Conservation (phyloP, 371 early-diverging fungal genomes). For the Cokeromyces recurvatus region DNA sequence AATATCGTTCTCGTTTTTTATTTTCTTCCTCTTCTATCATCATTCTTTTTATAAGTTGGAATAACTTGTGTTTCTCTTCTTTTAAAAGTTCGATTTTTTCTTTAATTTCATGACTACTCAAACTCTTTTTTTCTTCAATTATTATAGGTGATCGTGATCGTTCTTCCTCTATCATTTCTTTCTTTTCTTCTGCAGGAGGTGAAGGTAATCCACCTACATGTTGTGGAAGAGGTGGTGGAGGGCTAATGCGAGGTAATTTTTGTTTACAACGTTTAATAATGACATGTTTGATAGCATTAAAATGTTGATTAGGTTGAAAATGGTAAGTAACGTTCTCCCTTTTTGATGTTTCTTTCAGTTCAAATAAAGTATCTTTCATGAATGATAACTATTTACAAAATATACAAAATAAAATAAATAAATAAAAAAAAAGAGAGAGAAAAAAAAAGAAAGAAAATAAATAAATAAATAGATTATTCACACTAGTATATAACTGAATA, state of each 20-base stretch:
- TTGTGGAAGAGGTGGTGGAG: background rate
- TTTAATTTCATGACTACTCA: constrained; percentile 7
- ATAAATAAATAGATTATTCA: too few relatives aligned
- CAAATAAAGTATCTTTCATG: too few relatives aligned
- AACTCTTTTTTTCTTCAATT: too few relatives aligned
- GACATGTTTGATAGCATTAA: constrained; percentile 10
- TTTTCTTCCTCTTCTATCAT: constrained; percentile 14
- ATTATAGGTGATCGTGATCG: too few relatives aligned
- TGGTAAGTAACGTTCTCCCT: constrained; percentile 16
- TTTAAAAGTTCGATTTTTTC: constrained; percentile 13
- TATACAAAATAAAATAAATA: too few relatives aligned
- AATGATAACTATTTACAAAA: too few relatives aligned
- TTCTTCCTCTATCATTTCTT: background rate
- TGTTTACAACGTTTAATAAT: constrained; percentile 12
- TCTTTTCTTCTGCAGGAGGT: constrained; percentile 25
- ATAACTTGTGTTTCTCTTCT: constrained; percentile 23
- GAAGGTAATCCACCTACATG: constrained; percentile 22
- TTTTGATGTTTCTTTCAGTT: too few relatives aligned
- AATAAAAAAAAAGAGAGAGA: too few relatives aligned
- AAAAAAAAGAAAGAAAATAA: too few relatives aligned
- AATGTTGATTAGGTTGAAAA: constrained; percentile 11
- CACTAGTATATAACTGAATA: too few relatives aligned
- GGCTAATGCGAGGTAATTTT: background rate
- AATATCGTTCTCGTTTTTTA: constrained; percentile 3
- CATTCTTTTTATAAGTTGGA: constrained; percentile 20